These are phyloP conservation scores for Aspergillus tubingensis DNA, from an alignment of 2,329 filamentous ascomycete species.

Conservation along the genomic window DNA sequence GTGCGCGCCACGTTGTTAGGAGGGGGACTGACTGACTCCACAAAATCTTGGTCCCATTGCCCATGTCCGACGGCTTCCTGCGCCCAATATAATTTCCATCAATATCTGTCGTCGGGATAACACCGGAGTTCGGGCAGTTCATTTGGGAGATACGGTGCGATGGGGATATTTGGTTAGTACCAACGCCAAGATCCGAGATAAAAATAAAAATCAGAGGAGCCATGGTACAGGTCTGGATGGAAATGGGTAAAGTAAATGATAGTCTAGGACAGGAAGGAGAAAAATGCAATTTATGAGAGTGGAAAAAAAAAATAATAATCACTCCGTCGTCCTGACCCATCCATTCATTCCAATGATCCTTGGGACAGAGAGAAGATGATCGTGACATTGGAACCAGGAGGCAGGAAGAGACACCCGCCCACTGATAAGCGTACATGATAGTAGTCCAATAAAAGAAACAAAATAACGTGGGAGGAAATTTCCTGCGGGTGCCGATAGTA, in stretches of 20 bases:
- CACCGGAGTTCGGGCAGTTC: background rate
- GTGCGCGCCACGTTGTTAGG: background rate
- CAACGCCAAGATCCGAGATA: background rate
- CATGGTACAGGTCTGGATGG: too few species aligned
- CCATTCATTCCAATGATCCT: background rate
- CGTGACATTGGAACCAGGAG: background rate
- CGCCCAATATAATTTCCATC: background rate
- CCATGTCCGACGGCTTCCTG: background rate
- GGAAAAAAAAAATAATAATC: too few species aligned
- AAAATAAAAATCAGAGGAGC: background rate
- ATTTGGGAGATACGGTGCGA: too few species aligned
- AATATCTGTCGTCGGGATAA: background rate
- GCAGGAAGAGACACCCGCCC: background rate
- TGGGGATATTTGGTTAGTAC: too few species aligned
- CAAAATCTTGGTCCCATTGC: background rate
- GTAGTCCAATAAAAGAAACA: background rate
- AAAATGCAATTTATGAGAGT: background rate
- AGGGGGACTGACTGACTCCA: background rate
- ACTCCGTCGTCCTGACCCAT: background rate
- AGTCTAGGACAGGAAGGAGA: background rate
- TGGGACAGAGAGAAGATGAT: background rate
- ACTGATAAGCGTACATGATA: slow-evolving; percentile 1
- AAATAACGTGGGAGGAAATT: background rate
- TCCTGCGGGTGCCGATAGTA: background rate
- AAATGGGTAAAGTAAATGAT: too few species aligned